phyloP scores from a whole-genome alignment of 192 early-diverging fungal genomes.

The Dissophora globulifera region DNA sequence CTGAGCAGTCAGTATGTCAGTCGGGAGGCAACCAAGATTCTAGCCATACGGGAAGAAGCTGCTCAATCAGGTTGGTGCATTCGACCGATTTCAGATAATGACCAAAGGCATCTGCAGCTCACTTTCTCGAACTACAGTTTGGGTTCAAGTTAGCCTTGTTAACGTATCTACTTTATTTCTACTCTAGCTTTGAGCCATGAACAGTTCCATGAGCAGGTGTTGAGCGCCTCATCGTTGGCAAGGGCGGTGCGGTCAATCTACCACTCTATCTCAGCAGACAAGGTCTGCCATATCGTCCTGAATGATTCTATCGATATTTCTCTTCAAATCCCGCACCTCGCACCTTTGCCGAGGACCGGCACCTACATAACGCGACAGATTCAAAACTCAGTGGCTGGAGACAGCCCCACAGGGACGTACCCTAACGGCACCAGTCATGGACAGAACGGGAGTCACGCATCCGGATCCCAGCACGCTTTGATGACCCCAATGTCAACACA shows the following conservation, averaged over 20 bases:
- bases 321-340: conserved; percentile 67
- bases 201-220: conserved; percentile 62
- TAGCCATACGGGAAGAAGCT: conserved; percentile 74
- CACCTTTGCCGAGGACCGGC: conserved; percentile 28
- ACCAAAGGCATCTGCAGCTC: too few relatives aligned
- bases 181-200: conserved; percentile 18
- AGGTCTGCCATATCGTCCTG: conserved; percentile 71
- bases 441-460: neutral
- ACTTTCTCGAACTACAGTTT: too few relatives aligned
- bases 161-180: neutral
- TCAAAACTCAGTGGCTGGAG: conserved; percentile 6
- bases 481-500: conserved; percentile 37
- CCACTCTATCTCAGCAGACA: conserved; percentile 57
- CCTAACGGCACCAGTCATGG: conserved; percentile 6
- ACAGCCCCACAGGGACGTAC: conserved; percentile 18
- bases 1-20: conserved; percentile 78
- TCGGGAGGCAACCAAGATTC: conserved; percentile 77
- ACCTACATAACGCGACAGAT: conserved; percentile 22
- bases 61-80: conserved; percentile 47
- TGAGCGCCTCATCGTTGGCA: conserved; percentile 69
- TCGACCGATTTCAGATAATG: too few relatives aligned
- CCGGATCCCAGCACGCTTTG: conserved; percentile 36
- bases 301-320: conserved; percentile 85
- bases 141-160: too few relatives aligned
- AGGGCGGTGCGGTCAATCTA: conserved; percentile 71